Evolutionary conservation across 2,329 filamentous ascomycete species (phyloP).

Genomic region (Fusarium clavum): DNA sequence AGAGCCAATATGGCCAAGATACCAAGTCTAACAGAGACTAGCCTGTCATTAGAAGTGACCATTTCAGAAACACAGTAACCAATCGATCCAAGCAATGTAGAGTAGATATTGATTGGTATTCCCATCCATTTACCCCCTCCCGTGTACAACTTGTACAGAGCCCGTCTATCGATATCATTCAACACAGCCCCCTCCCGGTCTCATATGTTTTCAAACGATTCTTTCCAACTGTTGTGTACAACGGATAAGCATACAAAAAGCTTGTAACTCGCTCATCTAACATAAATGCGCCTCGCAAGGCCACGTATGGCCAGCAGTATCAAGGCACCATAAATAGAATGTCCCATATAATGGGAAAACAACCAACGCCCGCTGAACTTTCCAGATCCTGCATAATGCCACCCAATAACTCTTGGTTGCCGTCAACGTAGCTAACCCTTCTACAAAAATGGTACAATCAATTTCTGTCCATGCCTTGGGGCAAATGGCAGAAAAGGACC

Average conservation of each 20-base stretch:
- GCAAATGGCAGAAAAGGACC: conserved; percentile 21
- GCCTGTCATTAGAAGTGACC: background rate
- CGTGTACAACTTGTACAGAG: background rate
- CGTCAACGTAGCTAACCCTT: conserved; percentile 31
- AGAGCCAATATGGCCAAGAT: background rate
- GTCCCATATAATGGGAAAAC: conserved; percentile 3
- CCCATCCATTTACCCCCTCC: conserved; percentile 3
- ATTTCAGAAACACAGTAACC: background rate
- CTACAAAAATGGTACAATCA: conserved; percentile 25
- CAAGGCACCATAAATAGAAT: conserved; percentile 26
- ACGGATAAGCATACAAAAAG: conserved; percentile 21
- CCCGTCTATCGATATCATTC: conserved; percentile 15
- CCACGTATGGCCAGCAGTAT: conserved; percentile 14
- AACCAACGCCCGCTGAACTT: conserved; percentile 43
- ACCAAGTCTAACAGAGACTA: background rate
- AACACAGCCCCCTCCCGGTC: background rate
- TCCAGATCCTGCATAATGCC: conserved; percentile 14
- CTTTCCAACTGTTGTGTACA: conserved; percentile 12
- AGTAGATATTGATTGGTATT: conserved; percentile 54
- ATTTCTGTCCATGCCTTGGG: conserved; percentile 1
- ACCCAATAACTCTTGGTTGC: conserved; percentile 20
- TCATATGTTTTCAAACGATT: background rate
- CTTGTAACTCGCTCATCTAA: conserved; percentile 28
- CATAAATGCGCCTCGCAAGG: conserved; percentile 28
- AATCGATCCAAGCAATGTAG: conserved; percentile 37